Percentiles rank a stretch among this genome's conserved stretches.
Conservation (phyloP, 352 stramenopile genomes). For the Phytophthora nicotianae region DNA sequence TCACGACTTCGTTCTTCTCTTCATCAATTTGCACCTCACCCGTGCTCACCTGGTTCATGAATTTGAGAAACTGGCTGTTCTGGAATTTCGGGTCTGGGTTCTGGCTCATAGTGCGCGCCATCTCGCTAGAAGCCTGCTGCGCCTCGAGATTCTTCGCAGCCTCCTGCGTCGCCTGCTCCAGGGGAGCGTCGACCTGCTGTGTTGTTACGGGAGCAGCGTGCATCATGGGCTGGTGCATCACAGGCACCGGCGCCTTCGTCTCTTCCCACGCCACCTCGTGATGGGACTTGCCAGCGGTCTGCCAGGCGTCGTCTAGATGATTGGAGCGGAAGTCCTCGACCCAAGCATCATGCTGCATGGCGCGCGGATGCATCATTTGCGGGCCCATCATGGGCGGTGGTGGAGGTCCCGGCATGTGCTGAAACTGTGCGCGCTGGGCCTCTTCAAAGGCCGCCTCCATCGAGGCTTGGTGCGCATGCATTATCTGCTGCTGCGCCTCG, state of each 20-base stretch:
- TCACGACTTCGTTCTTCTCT: constrained; percentile 71
- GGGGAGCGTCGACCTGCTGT: constrained; percentile 30
- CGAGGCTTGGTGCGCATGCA: constrained; percentile 58
- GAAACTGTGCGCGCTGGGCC: constrained; percentile 58
- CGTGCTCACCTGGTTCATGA: constrained; percentile 82
- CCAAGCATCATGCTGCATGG: constrained; percentile 58
- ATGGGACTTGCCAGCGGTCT: constrained; percentile 55
- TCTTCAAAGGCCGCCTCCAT: constrained; percentile 68
- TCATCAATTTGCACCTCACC: constrained; percentile 83
- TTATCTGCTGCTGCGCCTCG: constrained; percentile 44
- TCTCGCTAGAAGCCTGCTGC: constrained; percentile 64
- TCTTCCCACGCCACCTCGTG: constrained; percentile 74
- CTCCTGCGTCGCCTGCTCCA: constrained; percentile 36
- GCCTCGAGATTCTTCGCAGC: constrained; percentile 42
- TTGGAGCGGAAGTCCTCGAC: constrained; percentile 73
- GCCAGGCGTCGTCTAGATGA: constrained; percentile 67
- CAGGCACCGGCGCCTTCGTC: constrained; percentile 44
- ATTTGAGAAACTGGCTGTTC: constrained; percentile 88
- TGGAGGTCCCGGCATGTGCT: constrained; percentile 37
- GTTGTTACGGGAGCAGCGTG: constrained; percentile 14
- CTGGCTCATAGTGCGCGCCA: constrained; percentile 80
- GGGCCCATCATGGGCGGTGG: constrained; percentile 36
- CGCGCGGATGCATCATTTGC: constrained; percentile 36
- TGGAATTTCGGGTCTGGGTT: constrained; percentile 83
- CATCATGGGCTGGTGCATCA: constrained; percentile 46